These are phyloP conservation scores for Psilocybe mexicana DNA, from an alignment of 1,284 basidiomycete genomes.

Conservation along the genomic window DNA sequence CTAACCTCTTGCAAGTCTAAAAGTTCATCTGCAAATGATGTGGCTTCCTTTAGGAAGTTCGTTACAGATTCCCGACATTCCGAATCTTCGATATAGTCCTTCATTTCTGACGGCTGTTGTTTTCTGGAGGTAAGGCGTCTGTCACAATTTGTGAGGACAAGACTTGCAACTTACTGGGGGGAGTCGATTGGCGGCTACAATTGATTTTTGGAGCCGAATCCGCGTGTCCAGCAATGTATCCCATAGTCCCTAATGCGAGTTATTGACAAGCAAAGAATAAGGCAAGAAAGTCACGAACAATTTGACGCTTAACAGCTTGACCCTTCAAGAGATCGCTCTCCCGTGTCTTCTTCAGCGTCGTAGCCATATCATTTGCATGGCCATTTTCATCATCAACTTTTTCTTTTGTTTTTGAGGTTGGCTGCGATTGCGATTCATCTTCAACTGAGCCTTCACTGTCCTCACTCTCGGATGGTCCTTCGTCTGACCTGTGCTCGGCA, in stretches of 20 bases:
- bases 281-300: conserved; percentile 49
- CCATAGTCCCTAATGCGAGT: conserved; percentile 65
- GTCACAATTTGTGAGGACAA: conserved; percentile 1
- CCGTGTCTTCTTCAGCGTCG: conserved; percentile 56
- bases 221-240: conserved; percentile 84
- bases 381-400: conserved; percentile 19
- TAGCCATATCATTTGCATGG: conserved; percentile 48
- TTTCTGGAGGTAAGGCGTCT: conserved; percentile 4
- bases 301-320: conserved; percentile 77
- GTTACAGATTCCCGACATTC: conserved; percentile 41
- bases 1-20: conserved; percentile 66
- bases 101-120: conserved; percentile 35
- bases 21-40: conserved; percentile 63
- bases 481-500: conserved; percentile 3
- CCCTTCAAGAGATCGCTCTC: conserved; percentile 77
- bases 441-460: conserved; percentile 31
- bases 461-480: conserved; percentile 22
- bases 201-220: conserved; percentile 86
- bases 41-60: conserved; percentile 59
- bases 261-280: neutral
- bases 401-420: conserved; percentile 11
- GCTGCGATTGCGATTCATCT: conserved; percentile 27
- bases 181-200: conserved; percentile 62
- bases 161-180: conserved; percentile 43
- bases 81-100: conserved; percentile 28